These are phyloP conservation scores for Mycena vulgaris DNA, from an alignment of 768 basidiomycete species.

Conservation along the genomic window DNA sequence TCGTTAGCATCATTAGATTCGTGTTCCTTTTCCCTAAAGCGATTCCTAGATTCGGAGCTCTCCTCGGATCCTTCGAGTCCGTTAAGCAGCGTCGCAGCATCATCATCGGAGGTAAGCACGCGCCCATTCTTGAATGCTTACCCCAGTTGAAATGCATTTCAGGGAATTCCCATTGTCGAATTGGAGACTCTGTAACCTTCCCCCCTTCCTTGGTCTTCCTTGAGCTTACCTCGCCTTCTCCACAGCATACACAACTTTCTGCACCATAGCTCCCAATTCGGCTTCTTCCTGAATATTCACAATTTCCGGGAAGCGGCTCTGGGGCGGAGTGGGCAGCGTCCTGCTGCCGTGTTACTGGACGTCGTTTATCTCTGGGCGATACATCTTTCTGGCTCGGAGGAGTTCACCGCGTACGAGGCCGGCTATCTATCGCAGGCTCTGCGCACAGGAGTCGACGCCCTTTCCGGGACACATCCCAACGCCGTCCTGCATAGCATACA, in stretches of 20 bases:
- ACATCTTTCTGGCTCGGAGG: conserved; percentile 36
- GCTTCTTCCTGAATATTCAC: conserved; percentile 62
- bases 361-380: conserved; percentile 39
- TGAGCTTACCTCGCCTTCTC: background rate
- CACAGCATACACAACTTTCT: conserved; percentile 38
- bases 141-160: background rate
- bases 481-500: conserved; percentile 56
- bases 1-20: conserved; percentile 9
- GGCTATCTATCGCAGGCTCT: conserved; percentile 39
- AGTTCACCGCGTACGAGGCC: conserved; percentile 30
- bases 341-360: conserved; percentile 33
- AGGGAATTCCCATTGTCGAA: conserved; percentile 27
- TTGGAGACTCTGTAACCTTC: conserved; percentile 32
- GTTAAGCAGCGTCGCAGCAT: background rate
- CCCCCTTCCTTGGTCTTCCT: background rate
- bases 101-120: conserved; percentile 13
- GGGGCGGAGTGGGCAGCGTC: conserved; percentile 40
- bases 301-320: conserved; percentile 50
- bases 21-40: background rate
- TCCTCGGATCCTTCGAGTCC: conserved; percentile 10
- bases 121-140: no score
- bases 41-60: conserved; percentile 14
- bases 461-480: conserved; percentile 43
- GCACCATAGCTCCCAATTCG: conserved; percentile 51
- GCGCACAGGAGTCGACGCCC: conserved; percentile 28